Evolutionary conservation across 208 protist genomes (phyloP), one percentile per base, ranked within the genome.

Genomic region (Giardia duodenalis): DNA sequence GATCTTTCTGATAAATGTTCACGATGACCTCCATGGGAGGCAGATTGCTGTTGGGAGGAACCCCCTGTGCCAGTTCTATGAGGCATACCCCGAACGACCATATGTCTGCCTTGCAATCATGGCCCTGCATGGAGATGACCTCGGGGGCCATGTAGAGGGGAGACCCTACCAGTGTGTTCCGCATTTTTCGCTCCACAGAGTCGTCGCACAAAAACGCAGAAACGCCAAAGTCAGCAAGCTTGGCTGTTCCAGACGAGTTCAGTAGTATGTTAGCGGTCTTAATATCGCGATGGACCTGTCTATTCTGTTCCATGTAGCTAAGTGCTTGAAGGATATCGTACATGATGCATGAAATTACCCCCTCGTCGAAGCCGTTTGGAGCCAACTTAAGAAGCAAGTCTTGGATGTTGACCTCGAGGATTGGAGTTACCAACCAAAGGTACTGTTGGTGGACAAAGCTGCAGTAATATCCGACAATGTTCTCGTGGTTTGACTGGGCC

Each of bases 101-200:
- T 4, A 89, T 89, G 42, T 89, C 86, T 19, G 44, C 4, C 4
- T 10, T 46, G 4, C 4, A 42, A 45, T n/a, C 44, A n/a, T 89
- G 42, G 42, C 4, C 4, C 42, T 89, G 42, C 3, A 45, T 89
- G 4, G 4, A 45, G 4, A 44, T 44, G 4, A 89, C 44, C 44
- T 89, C 86, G 10, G 86, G 86, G 42, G 86, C 86, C 86, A 89
- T 89, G 44, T 89, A 89, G 4, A 89, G 86, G 4, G 86, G 86
- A 46, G 86, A 89, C 10, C 86, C 86, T n/a, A 89, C 86, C 19
- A 89, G 44, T n/a, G 86, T 89, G 42, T 10, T 19, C 3, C 86
- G 42, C 44, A 45, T 45, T 19, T 19, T 45, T n/a, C 4, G 86
- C 19, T 89, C 42, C 4, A 44, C 4, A 42, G 4, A n/a, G 44